A percentile compares a stretch with the other conserved stretches of the same genome.
Conservation (phyloP, 1,284 basidiomycete species). For the Porogramme epimiltina region DNA sequence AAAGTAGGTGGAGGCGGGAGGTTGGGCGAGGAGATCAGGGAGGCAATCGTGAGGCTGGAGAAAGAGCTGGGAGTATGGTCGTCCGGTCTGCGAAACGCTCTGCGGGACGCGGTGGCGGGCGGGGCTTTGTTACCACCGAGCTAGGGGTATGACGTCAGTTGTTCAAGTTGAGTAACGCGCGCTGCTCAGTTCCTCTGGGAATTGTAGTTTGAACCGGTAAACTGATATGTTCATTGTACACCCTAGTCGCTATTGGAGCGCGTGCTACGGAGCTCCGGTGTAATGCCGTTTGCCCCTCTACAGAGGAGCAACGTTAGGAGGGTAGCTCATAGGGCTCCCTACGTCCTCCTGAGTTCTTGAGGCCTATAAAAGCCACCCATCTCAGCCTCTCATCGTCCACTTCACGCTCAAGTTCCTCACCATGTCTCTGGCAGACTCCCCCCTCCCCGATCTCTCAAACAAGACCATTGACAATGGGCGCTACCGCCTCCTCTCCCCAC, state of each 20-base stretch:
- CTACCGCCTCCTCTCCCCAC: constrained; percentile 52
- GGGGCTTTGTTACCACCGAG: not conserved
- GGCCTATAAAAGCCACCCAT: too few species aligned
- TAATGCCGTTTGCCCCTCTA: too few species aligned
- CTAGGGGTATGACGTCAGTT: too few species aligned
- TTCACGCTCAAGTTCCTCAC: not conserved
- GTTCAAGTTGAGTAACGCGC: too few species aligned
- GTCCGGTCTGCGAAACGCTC: constrained; percentile 49
- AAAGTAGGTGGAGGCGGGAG: constrained; percentile 59
- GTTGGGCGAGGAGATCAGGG: constrained; percentile 58
- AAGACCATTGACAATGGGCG: constrained; percentile 27
- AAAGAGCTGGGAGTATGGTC: constrained; percentile 71
- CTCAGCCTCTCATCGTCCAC: constrained; percentile 5
- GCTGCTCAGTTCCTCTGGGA: too few species aligned
- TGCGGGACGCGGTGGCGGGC: constrained; percentile 18
- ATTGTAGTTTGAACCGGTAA: too few species aligned
- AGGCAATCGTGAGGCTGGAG: constrained; percentile 58
- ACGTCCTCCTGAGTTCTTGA: too few species aligned
- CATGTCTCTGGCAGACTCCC: constrained; percentile 10
- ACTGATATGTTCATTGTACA: too few species aligned
- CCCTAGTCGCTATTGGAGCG: too few species aligned
- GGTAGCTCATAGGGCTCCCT: too few species aligned
- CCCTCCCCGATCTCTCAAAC: constrained; percentile 22
- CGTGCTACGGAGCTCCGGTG: too few species aligned
- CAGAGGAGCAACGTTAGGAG: too few species aligned